Percentiles rank a stretch among this genome's conserved stretches.
phyloP scores from a whole-genome alignment of 768 basidiomycete genomes.

The Tylopilus felleus region DNA sequence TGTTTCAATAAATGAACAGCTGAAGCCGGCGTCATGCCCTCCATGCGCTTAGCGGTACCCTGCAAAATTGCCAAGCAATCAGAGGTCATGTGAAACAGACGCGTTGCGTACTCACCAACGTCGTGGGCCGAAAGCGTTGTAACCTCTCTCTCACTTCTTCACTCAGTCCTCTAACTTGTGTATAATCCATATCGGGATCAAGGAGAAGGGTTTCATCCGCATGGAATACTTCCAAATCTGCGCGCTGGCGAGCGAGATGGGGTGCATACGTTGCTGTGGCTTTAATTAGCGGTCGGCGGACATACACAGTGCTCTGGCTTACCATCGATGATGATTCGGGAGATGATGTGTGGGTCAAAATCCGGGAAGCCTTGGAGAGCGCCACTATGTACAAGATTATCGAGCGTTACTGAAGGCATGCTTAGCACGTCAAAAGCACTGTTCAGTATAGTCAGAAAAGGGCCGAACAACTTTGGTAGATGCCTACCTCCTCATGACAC shows the following conservation, averaged over 20 bases:
- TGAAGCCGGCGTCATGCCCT: slow-evolving; percentile 85
- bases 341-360: slow-evolving; percentile 49
- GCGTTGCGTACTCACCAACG: slow-evolving; percentile 46
- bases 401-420: slow-evolving; percentile 49
- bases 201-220: slow-evolving; percentile 72
- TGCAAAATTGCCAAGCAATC: slow-evolving; percentile 26
- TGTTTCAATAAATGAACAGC: slow-evolving; percentile 67
- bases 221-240: slow-evolving; percentile 70
- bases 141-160: slow-evolving; percentile 72
- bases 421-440: slow-evolving; percentile 78
- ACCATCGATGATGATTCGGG: slow-evolving; percentile 74
- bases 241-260: slow-evolving; percentile 67
- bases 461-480: neutral
- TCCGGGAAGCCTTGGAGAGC: slow-evolving; percentile 34
- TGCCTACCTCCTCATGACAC: slow-evolving; percentile 41
- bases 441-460: neutral
- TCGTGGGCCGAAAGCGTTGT: slow-evolving; percentile 56
- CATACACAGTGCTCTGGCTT: slow-evolving; percentile 10
- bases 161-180: slow-evolving; percentile 62
- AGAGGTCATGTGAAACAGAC: neutral
- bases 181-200: slow-evolving; percentile 70
- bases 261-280: slow-evolving; percentile 56
- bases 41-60: slow-evolving; percentile 93
- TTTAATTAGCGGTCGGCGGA: neutral
- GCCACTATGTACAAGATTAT: slow-evolving; percentile 46